These are phyloP conservation scores for Orbilia blumenaviensis DNA, from an alignment of 2,329 filamentous ascomycete genomes.

Conservation along the genomic window DNA sequence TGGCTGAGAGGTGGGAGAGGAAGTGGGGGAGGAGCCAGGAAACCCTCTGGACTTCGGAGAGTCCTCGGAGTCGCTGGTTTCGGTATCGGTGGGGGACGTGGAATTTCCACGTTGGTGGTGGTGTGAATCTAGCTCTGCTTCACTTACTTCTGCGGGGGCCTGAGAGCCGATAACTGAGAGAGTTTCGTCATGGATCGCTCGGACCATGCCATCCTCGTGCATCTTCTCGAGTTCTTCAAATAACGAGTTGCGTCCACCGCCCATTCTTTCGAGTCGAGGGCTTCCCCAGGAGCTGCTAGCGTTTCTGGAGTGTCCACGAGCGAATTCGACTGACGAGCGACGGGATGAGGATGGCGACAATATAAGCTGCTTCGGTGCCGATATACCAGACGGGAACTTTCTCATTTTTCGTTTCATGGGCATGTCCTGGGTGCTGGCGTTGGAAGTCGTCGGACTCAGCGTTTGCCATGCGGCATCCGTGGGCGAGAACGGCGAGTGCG, in stretches of 20 bases:
- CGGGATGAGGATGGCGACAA: slow-evolving; percentile 43
- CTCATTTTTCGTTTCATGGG: slow-evolving; percentile 49
- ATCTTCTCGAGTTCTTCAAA: slow-evolving; percentile 49
- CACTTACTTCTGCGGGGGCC: slow-evolving; percentile 43
- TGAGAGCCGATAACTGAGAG: slow-evolving; percentile 33
- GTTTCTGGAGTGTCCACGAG: slow-evolving; percentile 42
- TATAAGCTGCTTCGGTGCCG: slow-evolving; percentile 49
- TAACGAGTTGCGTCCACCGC: slow-evolving; percentile 39
- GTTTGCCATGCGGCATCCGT: slow-evolving; percentile 46
- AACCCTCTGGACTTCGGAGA: slow-evolving; percentile 25
- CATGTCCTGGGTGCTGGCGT: slow-evolving; percentile 37
- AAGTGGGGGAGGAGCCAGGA: slow-evolving; percentile 15
- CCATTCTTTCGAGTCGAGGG: slow-evolving; percentile 31
- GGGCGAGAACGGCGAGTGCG: slow-evolving; percentile 21
- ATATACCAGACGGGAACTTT: slow-evolving; percentile 52
- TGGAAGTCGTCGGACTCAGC: slow-evolving; percentile 48
- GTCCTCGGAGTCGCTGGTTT: slow-evolving; percentile 52
- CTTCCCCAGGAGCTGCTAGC: slow-evolving; percentile 50
- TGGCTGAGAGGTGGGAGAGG: slow-evolving; percentile 14
- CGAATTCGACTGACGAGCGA: slow-evolving; percentile 47
- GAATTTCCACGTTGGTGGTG: slow-evolving; percentile 10
- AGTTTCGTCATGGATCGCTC: slow-evolving; percentile 37
- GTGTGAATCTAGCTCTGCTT: slow-evolving; percentile 41
- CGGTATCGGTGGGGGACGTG: slow-evolving; percentile 51
- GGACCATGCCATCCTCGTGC: slow-evolving; percentile 44